Evolutionary conservation across 441 rosid genomes (phyloP).

Genomic region (Iberis amara): DNA sequence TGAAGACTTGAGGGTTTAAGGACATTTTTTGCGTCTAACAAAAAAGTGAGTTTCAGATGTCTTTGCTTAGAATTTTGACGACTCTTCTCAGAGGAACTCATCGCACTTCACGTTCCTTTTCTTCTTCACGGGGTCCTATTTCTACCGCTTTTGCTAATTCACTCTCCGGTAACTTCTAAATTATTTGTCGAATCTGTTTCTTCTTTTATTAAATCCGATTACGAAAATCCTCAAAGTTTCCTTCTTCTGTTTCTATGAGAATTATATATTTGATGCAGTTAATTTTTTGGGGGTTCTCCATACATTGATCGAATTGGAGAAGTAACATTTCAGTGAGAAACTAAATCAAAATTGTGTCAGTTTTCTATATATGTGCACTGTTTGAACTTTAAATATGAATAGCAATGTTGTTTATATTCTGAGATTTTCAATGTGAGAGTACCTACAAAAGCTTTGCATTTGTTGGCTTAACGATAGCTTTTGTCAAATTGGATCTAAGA

Average conservation of each 20-base stretch:
- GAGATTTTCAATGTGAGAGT: not conserved
- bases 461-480: not conserved
- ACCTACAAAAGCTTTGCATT: not conserved
- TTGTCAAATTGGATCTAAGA: constrained; percentile 4
- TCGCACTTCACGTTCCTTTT: constrained; percentile 14
- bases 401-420: not conserved
- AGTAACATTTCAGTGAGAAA: no score
- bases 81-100: constrained; percentile 17
- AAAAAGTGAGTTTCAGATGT: constrained; percentile 4
- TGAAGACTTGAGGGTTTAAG: no score
- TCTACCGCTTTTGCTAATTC: constrained; percentile 1
- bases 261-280: not conserved
- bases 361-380: no score
- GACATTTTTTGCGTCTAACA: no score
- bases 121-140: constrained; percentile 16
- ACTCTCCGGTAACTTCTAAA: constrained; percentile 20
- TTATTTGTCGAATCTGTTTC: not conserved
- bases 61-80: constrained; percentile 19
- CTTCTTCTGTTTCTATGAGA: not conserved
- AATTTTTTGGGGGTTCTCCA: not conserved
- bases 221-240: not conserved
- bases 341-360: no score
- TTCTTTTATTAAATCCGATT: no score
- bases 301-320: no score
- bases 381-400: no score